A percentile compares a stretch with the other conserved stretches of the same genome.
Conservation (phyloP, 2,329 filamentous ascomycete genomes). For the Colletotrichum destructivum region DNA sequence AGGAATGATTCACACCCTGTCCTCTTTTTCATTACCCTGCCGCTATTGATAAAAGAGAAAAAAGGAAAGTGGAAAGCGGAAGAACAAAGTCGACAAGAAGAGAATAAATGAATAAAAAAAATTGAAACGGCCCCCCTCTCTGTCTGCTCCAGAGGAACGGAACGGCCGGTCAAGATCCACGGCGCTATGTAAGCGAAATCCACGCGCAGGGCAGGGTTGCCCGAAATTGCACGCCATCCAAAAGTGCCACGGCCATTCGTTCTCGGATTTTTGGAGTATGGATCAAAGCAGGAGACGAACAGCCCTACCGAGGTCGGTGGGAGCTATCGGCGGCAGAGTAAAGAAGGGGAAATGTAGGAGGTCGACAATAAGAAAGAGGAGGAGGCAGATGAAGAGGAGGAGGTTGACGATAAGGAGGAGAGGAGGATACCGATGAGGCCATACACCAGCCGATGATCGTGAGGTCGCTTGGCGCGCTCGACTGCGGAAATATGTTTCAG, state of each 20-base stretch:
- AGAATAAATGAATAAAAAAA: no score
- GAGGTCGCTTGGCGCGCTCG: neutral
- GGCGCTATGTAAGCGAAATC: conserved; percentile 24
- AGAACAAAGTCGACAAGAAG: no score
- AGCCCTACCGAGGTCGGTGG: conserved; percentile 10
- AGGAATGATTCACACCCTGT: conserved; percentile 8
- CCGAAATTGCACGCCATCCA: neutral
- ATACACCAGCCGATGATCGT: conserved; percentile 4
- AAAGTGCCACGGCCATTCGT: neutral
- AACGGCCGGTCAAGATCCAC: conserved; percentile 33
- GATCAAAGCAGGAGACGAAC: neutral
- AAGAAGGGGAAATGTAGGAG: no score
- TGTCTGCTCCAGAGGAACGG: conserved; percentile 8
- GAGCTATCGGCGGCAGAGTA: neutral
- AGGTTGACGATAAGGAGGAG: no score
- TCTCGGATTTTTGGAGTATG: neutral
- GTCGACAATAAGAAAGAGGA: no score
- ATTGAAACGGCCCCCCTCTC: neutral
- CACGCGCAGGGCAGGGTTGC: conserved; percentile 8
- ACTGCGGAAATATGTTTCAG: conserved; percentile 7
- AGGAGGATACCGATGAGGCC: conserved; percentile 13
- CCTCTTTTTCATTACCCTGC: neutral
- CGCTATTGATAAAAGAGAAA: neutral
- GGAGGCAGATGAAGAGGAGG: no score
- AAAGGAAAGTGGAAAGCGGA: no score